Percentiles rank a stretch among this genome's conserved stretches.
Conservation (phyloP, 805 yeast species). For the Teunomyces funiuensis region DNA sequence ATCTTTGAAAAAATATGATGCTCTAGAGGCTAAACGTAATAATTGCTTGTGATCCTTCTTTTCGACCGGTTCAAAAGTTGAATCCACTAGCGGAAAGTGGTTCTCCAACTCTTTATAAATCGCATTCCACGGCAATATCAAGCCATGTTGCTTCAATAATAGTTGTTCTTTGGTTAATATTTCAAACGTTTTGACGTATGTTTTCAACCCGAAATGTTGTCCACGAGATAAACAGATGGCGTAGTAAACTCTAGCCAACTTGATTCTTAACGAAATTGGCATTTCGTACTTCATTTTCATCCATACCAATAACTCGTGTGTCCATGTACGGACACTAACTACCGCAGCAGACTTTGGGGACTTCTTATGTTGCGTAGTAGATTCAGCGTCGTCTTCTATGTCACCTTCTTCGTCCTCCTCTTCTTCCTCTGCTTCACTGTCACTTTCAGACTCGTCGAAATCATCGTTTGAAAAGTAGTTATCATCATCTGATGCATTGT, state of each 20-base stretch:
- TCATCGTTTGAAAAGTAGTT: conserved; percentile 19
- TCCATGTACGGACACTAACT: conserved; percentile 78
- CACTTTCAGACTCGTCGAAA: conserved; percentile 3
- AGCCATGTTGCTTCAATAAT: conserved; percentile 39
- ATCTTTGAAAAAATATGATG: conserved; percentile 54
- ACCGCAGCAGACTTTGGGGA: conserved; percentile 71
- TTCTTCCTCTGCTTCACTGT: conserved; percentile 20
- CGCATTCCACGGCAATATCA: conserved; percentile 52
- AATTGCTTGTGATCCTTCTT: conserved; percentile 49
- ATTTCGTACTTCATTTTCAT: conserved; percentile 74
- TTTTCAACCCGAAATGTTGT: conserved; percentile 58
- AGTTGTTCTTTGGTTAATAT: conserved; percentile 46
- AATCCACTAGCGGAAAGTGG: conserved; percentile 32
- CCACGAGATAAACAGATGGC: conserved; percentile 71
- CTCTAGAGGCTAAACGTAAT: conserved; percentile 51
- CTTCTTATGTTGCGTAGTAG: conserved; percentile 55
- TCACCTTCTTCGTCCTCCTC: conserved; percentile 37
- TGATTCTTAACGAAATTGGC: conserved; percentile 63
- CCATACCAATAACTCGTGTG: conserved; percentile 80
- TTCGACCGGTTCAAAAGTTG: conserved; percentile 45
- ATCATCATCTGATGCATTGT: conserved; percentile 14
- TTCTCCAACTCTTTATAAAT: conserved; percentile 36
- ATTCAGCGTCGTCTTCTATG: conserved; percentile 31
- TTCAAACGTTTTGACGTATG: conserved; percentile 63
- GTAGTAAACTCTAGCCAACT: conserved; percentile 68